Base-by-base conservation (phyloP, 2,329 filamentous ascomycete genomes). In the Fusarium keratoplasticum region DNA sequence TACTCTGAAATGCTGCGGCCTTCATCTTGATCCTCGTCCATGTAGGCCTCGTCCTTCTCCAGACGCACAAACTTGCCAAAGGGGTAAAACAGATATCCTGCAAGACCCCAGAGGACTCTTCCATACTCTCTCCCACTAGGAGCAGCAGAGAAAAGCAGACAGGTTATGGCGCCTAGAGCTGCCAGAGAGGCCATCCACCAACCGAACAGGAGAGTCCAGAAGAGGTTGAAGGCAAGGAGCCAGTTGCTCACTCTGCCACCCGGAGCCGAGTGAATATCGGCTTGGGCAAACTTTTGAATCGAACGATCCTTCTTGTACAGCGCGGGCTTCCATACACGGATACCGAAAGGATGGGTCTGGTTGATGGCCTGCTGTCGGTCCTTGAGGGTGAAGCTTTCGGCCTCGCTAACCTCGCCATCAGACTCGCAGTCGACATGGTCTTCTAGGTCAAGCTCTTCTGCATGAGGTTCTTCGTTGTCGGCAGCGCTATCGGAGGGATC, bases 341-440 rank as follows among this genome's bases (percentile, higher is more conserved):
- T 98, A 87, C 96, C 96, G 79, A 99, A 99, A 1, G 96, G 96
- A 87, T 99, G 96, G 1, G 96, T 99, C 82, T 98, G 93, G 84
- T 99, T 99, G 87, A 99, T 99, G 74, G 96, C 96, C 81, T 98
- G 92, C 84, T 99, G 96, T 65, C 96, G 91, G 82, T 99, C 96
- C 82, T 97, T 98, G 77, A 99, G 89, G 0, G 96, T 99, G 82
- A 99, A 99, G 85, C 96, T 98, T 84, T 98, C 96, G 1, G 96
- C 94, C 77, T 98, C 96, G 82, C 96, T 98, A 61, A 95, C 80
- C 68, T 93, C 91, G 67, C 86, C 91, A 35, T 94, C 92, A 22
- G 93, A 93, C 11, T 93, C 91, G 47, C 89, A 89, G 55, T 89
- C 89, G 13, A 86, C 83, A 22, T 86, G 86, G 16, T 87, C 87